Evolutionary conservation across 1,139 yeast genomes (phyloP).

Genomic region (Taphrina pruni): DNA sequence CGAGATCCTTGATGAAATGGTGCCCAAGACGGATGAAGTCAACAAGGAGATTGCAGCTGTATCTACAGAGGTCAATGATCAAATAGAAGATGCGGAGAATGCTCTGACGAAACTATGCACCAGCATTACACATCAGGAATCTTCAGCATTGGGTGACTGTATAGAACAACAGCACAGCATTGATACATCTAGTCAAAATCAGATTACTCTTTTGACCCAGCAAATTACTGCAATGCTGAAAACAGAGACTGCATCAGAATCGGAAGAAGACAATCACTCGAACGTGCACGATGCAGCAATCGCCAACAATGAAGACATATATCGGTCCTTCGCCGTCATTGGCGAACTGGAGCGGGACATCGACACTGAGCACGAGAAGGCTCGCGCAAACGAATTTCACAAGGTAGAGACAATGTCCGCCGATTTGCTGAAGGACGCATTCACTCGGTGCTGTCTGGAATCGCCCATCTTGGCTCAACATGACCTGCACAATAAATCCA

Average conservation of each 20-base stretch:
- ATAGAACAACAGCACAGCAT: not conserved
- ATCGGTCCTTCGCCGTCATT: not conserved
- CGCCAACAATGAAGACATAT: not conserved
- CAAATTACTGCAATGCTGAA: not conserved
- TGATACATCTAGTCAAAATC: not conserved
- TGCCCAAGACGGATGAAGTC: not conserved
- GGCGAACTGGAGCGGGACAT: not conserved
- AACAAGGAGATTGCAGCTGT: not conserved
- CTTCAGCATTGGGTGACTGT: not conserved
- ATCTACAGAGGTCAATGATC: not conserved
- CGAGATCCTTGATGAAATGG: constrained; percentile 9
- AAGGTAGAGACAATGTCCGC: not conserved
- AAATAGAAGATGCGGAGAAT: not conserved
- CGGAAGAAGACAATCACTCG: not conserved
- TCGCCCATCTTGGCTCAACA: constrained; percentile 17
- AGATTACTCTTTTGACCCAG: not conserved
- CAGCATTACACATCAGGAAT: not conserved
- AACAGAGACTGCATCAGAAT: not conserved
- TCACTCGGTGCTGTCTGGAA: constrained; percentile 3
- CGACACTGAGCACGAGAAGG: not conserved
- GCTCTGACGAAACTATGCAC: not conserved
- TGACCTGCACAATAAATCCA: not conserved
- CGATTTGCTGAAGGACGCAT: not conserved
- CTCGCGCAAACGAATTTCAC: not conserved
- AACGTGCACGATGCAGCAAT: not conserved